Conservation (phyloP, 1,139 yeast genomes). For the Sugiyamaella castrensis region DNA sequence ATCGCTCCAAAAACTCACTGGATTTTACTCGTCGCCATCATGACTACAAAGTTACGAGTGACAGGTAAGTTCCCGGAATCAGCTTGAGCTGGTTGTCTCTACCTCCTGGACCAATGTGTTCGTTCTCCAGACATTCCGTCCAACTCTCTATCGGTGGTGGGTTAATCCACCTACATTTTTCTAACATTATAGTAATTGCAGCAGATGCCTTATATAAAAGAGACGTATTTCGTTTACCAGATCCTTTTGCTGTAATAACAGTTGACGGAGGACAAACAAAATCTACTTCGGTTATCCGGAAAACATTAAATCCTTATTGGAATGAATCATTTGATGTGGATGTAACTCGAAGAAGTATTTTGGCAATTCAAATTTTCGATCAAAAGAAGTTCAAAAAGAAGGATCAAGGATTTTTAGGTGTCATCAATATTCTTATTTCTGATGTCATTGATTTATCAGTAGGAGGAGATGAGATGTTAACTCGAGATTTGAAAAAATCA, state of each 20-base stretch:
- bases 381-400: conserved; percentile 96
- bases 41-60: conserved; percentile 24
- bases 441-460: conserved; percentile 77
- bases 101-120: too few species aligned
- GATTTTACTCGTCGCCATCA: background rate
- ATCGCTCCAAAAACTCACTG: background rate
- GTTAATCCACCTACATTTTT: too few species aligned
- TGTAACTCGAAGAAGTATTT: conserved; percentile 78
- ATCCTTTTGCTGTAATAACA: conserved; percentile 95
- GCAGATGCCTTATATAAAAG: conserved; percentile 95
- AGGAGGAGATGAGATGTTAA: conserved; percentile 71
- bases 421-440: conserved; percentile 84
- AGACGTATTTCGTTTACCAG: conserved; percentile 89
- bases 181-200: conserved; percentile 57
- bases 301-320: conserved; percentile 97
- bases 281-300: conserved; percentile 89
- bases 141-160: background rate
- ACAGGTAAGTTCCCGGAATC: conserved; percentile 20
- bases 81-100: background rate
- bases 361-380: conserved; percentile 93
- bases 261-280: conserved; percentile 96
- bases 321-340: conserved; percentile 80
- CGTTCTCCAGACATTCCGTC: too few species aligned
- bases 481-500: conserved; percentile 87
- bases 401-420: conserved; percentile 98